A percentile compares a stretch with the other conserved stretches of the same genome.
These are phyloP conservation scores for Symmetrospora coprosmae DNA, from an alignment of 768 basidiomycete species.

Conservation along the genomic window DNA sequence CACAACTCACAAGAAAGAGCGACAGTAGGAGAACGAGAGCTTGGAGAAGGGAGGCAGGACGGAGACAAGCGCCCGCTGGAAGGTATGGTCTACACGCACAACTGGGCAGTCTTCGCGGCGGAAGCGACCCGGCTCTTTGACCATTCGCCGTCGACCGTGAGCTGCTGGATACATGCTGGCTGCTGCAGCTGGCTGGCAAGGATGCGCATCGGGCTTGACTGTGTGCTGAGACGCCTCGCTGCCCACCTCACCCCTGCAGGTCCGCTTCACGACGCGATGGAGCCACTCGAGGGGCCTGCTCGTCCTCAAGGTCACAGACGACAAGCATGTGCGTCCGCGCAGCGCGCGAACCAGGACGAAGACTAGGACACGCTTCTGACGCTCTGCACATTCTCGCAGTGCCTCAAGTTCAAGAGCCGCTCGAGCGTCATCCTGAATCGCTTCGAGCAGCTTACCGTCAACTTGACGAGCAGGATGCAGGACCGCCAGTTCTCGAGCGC, in stretches of 20 bases:
- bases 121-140: no score
- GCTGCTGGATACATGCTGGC: no score
- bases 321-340: constrained; percentile 54
- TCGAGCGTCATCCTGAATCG: constrained; percentile 91
- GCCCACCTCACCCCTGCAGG: constrained; percentile 45
- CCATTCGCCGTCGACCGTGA: no score
- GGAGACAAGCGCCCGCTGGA: no score
- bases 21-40: no score
- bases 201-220: no score
- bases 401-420: constrained; percentile 88
- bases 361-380: neutral
- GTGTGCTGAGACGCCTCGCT: no score
- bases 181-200: no score
- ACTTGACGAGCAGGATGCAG: neutral
- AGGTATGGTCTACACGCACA: no score
- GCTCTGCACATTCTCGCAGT: constrained; percentile 43
- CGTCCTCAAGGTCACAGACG: constrained; percentile 84
- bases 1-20: no score
- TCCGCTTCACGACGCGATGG: constrained; percentile 87
- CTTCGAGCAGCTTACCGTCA: constrained; percentile 62
- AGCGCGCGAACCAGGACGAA: neutral
- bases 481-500: neutral
- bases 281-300: constrained; percentile 67
- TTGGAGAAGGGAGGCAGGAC: no score
- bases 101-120: no score